Evolutionary conservation across 345 rosid species (phyloP), one percentile per base, ranked within the genome.

Genomic region (Ricinus communis): DNA sequence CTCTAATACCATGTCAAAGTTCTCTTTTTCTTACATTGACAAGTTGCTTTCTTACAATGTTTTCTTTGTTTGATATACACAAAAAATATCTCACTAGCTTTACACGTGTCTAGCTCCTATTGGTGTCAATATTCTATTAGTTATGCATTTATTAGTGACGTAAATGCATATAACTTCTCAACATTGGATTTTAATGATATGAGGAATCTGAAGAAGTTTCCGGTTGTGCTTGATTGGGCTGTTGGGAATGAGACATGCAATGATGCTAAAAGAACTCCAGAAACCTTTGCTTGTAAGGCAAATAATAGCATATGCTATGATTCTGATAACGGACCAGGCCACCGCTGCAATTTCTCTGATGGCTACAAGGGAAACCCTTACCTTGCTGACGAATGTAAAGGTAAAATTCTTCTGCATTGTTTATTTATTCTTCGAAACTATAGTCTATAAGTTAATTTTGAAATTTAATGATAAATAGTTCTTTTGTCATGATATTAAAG

Each of bases 191-290:
- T 82, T 2, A 13, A n/a, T 13, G 65, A 51, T 18, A 41, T 75
- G 10, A 5, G n/a, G 0, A 4, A 1, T 7, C 50, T 41, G 0
- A 12, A 0, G 0, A 30, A 6, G 21, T 53, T 72, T 21, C 78
- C 80, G 2, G 15, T 66, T 11, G 71, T 67, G 14, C 76, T 82
- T 33, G 70, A 76, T 63, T 73, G 82, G 82, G 24, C 71, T 3
- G 30, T 68, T 14, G 66, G 71, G 12, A 43, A 41, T 5, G 8
- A 72, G 25, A 66, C 71, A 0, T 79, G 66, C 12, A 36, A 24
- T n/a, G 31, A 41, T 22, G 66, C 50, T 11, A 19, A 0, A 4
- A 22, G 4, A 13, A 62, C 22, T 2, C 16, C 1, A 2, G n/a
- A 62, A 10, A 5, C 16, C 18, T 31, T 12, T 31, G 55, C 51